phyloP scores from a whole-genome alignment of 2,329 filamentous ascomycete species.

The Ascochyta koolunga region DNA sequence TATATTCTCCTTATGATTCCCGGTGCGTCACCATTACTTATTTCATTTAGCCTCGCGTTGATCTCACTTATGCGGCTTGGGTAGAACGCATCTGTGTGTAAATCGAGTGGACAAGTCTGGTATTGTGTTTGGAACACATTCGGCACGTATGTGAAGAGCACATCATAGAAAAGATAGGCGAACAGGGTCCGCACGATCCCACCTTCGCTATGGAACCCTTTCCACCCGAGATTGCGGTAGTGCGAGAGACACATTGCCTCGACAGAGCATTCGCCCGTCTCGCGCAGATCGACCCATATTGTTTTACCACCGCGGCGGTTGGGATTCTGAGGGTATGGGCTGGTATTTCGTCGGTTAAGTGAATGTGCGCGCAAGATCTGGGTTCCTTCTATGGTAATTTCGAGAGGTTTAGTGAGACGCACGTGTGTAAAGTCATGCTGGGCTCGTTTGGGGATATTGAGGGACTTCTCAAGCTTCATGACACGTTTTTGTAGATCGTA shows the following conservation, averaged over 20 bases:
- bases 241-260: conserved; percentile 92
- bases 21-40: conserved; percentile 80
- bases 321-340: conserved; percentile 40
- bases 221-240: conserved; percentile 85
- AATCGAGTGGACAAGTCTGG: conserved; percentile 90
- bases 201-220: conserved; percentile 92
- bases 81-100: conserved; percentile 93
- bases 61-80: conserved; percentile 85
- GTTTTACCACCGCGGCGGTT: conserved; percentile 69
- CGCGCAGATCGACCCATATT: conserved; percentile 81
- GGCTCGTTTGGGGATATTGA: conserved; percentile 81
- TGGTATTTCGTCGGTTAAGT: conserved; percentile 36
- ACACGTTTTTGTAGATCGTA: conserved; percentile 94
- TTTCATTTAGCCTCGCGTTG: conserved; percentile 82
- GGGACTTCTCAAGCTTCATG: conserved; percentile 83
- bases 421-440: conserved; percentile 95
- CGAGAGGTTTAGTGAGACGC: conserved; percentile 73
- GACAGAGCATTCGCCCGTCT: conserved; percentile 79
- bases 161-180: conserved; percentile 87
- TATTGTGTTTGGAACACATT: conserved; percentile 97
- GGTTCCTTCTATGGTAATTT: conserved; percentile 77
- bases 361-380: conserved; percentile 69
- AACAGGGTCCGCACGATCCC: conserved; percentile 87
- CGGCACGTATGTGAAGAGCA: conserved; percentile 89
- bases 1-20: conserved; percentile 72